Evolutionary conservation across 345 rosid genomes (phyloP).

Genomic region (Cardamine resedifolia): DNA sequence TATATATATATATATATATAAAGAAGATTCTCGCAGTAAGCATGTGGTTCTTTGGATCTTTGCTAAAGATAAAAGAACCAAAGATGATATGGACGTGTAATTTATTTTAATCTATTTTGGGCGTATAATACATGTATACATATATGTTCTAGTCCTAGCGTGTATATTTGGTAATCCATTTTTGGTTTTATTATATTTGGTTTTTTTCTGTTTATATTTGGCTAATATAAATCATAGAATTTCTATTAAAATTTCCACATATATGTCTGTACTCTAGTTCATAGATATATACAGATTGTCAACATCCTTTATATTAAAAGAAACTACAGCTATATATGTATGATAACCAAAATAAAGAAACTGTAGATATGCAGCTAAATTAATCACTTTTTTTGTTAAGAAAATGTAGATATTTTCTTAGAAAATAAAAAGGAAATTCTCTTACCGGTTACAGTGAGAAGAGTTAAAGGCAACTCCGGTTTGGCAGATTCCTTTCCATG

Average conservation of each 20-base stretch:
- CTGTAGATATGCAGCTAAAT: neutral
- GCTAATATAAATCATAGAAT: neutral
- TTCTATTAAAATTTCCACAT: neutral
- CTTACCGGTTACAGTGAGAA: conserved; percentile 74
- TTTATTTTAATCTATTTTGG: neutral
- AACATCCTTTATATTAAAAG: neutral
- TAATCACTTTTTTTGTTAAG: neutral
- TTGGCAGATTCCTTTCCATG: conserved; percentile 94
- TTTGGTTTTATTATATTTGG: neutral
- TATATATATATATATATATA: neutral
- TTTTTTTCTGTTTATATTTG: neutral
- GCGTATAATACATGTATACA: neutral
- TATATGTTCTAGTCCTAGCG: neutral
- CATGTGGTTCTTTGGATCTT: conserved; percentile 34
- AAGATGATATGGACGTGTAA: conserved; percentile 20
- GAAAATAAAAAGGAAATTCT: neutral
- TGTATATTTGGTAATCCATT: neutral
- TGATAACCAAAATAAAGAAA: neutral
- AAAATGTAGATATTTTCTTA: conserved; percentile 6
- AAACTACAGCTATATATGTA: neutral
- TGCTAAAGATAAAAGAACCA: conserved; percentile 28
- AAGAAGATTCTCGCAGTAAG: conserved; percentile 27
- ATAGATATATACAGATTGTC: conserved; percentile 8
- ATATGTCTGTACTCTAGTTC: neutral
- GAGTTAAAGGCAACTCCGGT: conserved; percentile 59